Percentiles rank a stretch among this genome's conserved stretches.
These are phyloP conservation scores for Quillaja saponaria DNA, from an alignment of 306 rosid genomes.

Conservation along the genomic window DNA sequence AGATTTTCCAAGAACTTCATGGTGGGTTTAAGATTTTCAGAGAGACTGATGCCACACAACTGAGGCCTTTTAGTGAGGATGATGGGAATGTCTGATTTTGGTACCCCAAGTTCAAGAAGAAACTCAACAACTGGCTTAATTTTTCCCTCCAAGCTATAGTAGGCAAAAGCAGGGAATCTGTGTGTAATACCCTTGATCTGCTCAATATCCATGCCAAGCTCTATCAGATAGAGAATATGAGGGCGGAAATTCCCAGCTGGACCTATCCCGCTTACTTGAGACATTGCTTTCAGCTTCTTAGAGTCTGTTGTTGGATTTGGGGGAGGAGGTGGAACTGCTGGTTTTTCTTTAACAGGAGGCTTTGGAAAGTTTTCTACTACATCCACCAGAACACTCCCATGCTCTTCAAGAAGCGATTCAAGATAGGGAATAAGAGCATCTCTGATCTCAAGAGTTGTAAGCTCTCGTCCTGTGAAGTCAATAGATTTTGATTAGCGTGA, in stretches of 20 bases:
- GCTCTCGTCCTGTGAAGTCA: constrained; percentile 75
- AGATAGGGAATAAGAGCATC: constrained; percentile 77
- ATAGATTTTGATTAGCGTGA: constrained; percentile 24
- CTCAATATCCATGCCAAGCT: constrained; percentile 80
- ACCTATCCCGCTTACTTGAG: constrained; percentile 65
- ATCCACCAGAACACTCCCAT: constrained; percentile 53
- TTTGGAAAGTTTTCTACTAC: constrained; percentile 73
- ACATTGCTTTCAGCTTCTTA: constrained; percentile 65
- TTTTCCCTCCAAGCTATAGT: constrained; percentile 90
- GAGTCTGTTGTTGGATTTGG: constrained; percentile 38
- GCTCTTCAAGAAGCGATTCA: constrained; percentile 70
- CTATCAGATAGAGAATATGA: constrained; percentile 69
- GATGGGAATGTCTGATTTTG: constrained; percentile 60
- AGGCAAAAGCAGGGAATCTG: constrained; percentile 70
- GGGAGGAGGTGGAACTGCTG: constrained; percentile 28
- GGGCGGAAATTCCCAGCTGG: constrained; percentile 74
- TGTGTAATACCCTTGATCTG: constrained; percentile 61
- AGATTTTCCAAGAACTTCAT: constrained; percentile 76
- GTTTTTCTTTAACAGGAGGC: constrained; percentile 57
- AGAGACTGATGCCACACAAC: constrained; percentile 86
- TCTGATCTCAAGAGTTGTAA: constrained; percentile 90
- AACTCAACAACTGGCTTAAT: constrained; percentile 89
- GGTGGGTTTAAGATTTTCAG: constrained; percentile 77
- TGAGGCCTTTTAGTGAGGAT: constrained; percentile 87
- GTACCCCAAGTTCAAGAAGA: constrained; percentile 82